Base-by-base conservation (phyloP, 2,329 filamentous ascomycete species). In the Hawksworthiomyces lignivorus region DNA sequence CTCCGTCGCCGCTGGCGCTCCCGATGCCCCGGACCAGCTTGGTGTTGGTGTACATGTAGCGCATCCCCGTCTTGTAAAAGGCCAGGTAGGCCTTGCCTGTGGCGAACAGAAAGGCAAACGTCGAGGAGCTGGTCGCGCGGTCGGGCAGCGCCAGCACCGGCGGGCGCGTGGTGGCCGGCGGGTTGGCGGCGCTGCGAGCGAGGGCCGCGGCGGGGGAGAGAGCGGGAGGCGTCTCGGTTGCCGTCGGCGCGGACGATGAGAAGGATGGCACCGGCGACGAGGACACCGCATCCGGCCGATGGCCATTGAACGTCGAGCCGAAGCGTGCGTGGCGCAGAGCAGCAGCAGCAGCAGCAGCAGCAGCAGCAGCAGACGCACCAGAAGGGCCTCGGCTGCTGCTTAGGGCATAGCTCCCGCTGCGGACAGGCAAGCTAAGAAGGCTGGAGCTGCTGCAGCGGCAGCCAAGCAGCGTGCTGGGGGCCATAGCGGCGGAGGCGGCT, bases 41-140 rank as follows among this genome's bases (percentile, higher is more conserved):
- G 24, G 39, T 45, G 52, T 94, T 95, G 45, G 68, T 64, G 58
- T 78, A 80, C 39, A 94, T 80, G 53, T 83, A 79, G 56, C 80
- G 80, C 24, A 95, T 63, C 15, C 89, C 90, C 1, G 77, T 73
- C 64, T 92, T 94, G 77, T 96, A 97, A 73, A 97, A 97, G 27
- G 63, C 62, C 9, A 84, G 61, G 62, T 94, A 95, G 39, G 84
- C 78, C 58, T 84, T 83, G 48, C 87, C 90, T 21, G 81, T 64
- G 32, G 63, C 58, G 54, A 76, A 75, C 48, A 77, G 67, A 64
- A 84, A 75, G 15, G 62, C 61, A 42, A 75, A 57, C 17, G 65
- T 56, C 21, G 64, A 63, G 22, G 72, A 59, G 7, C 62, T 54
- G 17, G 69, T 56, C 15, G 67, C 58, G 40, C 77, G 72, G 5